Evolutionary conservation across 345 rosid species (phyloP), one percentile per base, ranked within the genome.

Genomic region (Gossypium turneri): DNA sequence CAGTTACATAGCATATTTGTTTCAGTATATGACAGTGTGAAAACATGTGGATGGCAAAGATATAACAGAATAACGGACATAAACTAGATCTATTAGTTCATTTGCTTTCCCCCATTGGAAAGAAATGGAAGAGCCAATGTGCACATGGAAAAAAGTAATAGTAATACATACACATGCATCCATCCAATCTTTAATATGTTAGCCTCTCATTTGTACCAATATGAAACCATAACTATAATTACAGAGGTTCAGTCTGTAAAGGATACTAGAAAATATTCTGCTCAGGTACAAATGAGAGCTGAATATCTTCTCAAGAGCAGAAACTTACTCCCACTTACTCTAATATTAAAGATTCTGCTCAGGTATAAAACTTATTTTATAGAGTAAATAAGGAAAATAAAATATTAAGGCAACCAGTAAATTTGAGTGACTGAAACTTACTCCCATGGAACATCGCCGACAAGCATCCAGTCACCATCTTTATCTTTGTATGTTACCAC

Each of bases 391-490:
- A 67, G 44, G 17, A 45, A 67, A 24, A 4, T 24, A 52, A 50
- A 53, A 64, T 25, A 66, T 17, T 9, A 27, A 43, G 44, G 41
- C 17, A 77, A 16, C 64, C 17, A 15, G 53, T 1, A 2, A 61
- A 24, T 57, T 24, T 17, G 27, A 76, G 76, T 44, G 17, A 44
- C 67, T 4, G 73, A 80, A 78, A 79, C 97, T 88, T 86, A 94
- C 98, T 83, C 91, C 98, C 98, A 93, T 3, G 98, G 98, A n/a
- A 94, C 98, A 89, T 94, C 97, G 24, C 98, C 98, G 19, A 94
- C 97, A 4, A 94, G 97, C 97, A 92, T 92, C 97, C 94, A 94
- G 58, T 94, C 98, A 16, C 94, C 86, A 17, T 94, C 98, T 82
- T 91, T 94, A 76, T 94, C 98, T 84, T 94, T 94, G 10, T 91